Percentiles rank a stretch among this genome's conserved stretches.
Evolutionary conservation across 1,284 basidiomycete species (phyloP).

Genomic region (Malassezia restricta): DNA sequence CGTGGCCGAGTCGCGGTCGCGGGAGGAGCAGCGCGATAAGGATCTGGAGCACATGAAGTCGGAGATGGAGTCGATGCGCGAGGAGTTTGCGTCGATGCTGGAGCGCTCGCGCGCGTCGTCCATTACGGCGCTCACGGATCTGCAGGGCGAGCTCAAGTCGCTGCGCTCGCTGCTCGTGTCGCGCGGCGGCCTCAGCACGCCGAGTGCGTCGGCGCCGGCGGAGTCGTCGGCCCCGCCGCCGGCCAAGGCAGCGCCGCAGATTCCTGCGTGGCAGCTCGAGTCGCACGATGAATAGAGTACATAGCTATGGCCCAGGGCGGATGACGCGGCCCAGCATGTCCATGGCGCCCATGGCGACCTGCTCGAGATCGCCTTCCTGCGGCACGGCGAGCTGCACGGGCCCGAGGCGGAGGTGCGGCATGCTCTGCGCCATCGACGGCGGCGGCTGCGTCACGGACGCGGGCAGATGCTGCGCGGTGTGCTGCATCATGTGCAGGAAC

Average conservation of each 20-base stretch:
- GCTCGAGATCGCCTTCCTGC: conserved; percentile 16
- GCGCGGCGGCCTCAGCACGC: conserved; percentile 51
- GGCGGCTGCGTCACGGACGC: conserved; percentile 23
- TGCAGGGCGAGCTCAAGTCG: conserved; percentile 88
- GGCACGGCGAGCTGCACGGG: conserved; percentile 30
- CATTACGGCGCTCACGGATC: conserved; percentile 58
- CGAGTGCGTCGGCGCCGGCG: not conserved
- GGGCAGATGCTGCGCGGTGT: conserved; percentile 33
- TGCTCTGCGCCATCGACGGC: conserved; percentile 10
- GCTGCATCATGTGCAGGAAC: conserved; percentile 38
- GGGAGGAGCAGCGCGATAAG: conserved; percentile 65
- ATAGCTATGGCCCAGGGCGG: conserved; percentile 11
- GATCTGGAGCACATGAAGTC: conserved; percentile 71
- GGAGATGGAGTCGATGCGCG: conserved; percentile 57
- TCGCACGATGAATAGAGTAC: conserved; percentile 1
- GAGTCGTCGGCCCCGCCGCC: not conserved
- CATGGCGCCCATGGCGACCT: conserved; percentile 34
- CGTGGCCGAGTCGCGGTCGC: conserved; percentile 64
- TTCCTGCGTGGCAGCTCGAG: conserved; percentile 43
- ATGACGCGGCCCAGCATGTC: conserved; percentile 31
- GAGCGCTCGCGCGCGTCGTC: conserved; percentile 72
- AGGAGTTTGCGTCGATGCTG: conserved; percentile 89
- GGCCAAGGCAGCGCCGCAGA: conserved; percentile 23
- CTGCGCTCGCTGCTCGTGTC: conserved; percentile 83
- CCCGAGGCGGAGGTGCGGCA: conserved; percentile 27